Evolutionary conservation across 768 basidiomycete species (phyloP), one percentile per base, ranked within the genome.

Genomic region (Boletus coccyginus): DNA sequence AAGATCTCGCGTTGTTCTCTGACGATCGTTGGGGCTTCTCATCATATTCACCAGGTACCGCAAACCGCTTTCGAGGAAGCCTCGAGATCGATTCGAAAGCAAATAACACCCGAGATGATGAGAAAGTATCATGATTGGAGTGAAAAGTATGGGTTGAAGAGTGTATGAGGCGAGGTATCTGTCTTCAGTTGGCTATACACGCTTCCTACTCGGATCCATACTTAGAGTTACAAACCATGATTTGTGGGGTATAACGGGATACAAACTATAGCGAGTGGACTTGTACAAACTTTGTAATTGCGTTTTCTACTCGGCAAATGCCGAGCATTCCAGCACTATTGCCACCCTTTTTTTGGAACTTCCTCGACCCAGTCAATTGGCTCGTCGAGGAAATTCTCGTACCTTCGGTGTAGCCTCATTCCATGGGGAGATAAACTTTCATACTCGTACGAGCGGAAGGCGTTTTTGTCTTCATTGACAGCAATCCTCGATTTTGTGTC

Each of bases 21-120:
- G 57, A 46, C 13, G 2, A 13, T 19, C 21, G 31, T 27, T 31
- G 1, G 19, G n/a, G 33, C 29, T 46, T 47, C 36, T 61, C 40
- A 50, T 40, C 31, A 14, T 46, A 9, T 41, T 32, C 43, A 3
- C 10, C 49, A 98, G 95, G 88, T 98, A 12, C 81, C 90, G 2
- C 81, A 83, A 40, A 68, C 74, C 10, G 88, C 92, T 35, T 90
- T 98, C 61, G 66, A 89, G 10, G 70, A 75, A n/a, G 92, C 91
- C 2, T 90, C 94, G 5, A 77, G 71, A 54, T 77, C 79, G 0
- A 83, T 90, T 50, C 83, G 92, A 65, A 80, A 81, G 56, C 87
- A 96, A 60, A 95, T 98, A 61, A 98, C 96, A 0, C 85, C 88
- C 5, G 81, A 82, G 16, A 84, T 96, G 62, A 72, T 96, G 44